A percentile compares a stretch with the other conserved stretches of the same genome.
These are phyloP conservation scores for Monosporascus sp. DNA, from an alignment of 2,329 filamentous ascomycete species.

Conservation along the genomic window DNA sequence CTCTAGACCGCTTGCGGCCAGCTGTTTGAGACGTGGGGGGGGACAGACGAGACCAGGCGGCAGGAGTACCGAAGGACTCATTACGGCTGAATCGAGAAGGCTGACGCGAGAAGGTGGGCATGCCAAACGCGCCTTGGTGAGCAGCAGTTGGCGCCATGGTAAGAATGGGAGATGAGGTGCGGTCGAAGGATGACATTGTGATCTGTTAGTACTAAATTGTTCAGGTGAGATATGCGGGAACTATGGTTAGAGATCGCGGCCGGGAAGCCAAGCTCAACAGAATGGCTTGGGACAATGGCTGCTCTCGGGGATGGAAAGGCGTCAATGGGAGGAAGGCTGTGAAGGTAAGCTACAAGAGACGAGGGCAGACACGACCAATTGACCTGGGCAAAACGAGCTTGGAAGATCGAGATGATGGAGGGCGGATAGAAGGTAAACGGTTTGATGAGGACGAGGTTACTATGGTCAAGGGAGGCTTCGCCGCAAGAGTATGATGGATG, in stretches of 20 bases:
- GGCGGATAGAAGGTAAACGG: neutral
- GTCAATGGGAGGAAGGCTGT: constrained; percentile 5
- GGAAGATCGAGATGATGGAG: neutral
- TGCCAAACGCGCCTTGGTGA: constrained; percentile 36
- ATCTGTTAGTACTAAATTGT: constrained; percentile 24
- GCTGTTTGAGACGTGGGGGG: constrained; percentile 33
- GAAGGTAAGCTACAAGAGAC: constrained; percentile 3
- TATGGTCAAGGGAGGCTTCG: neutral
- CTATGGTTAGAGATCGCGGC: constrained; percentile 18
- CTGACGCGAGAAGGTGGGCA: constrained; percentile 34
- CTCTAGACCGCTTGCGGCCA: constrained; percentile 71
- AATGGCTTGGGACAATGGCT: neutral
- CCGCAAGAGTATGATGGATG: neutral
- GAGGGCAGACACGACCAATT: constrained; percentile 14
- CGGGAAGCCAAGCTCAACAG: neutral
- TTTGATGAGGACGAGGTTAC: constrained; percentile 2
- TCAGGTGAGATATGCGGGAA: constrained; percentile 24
- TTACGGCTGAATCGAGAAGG: constrained; percentile 24
- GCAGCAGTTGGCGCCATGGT: constrained; percentile 39
- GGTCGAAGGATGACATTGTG: constrained; percentile 32
- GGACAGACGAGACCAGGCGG: constrained; percentile 26
- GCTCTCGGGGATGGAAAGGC: neutral
- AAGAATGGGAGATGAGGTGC: constrained; percentile 31
- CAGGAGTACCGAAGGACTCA: constrained; percentile 29
- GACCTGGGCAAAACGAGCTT: constrained; percentile 18